Evolutionary conservation across 306 rosid genomes (phyloP).

Genomic region (Vigna radiata): DNA sequence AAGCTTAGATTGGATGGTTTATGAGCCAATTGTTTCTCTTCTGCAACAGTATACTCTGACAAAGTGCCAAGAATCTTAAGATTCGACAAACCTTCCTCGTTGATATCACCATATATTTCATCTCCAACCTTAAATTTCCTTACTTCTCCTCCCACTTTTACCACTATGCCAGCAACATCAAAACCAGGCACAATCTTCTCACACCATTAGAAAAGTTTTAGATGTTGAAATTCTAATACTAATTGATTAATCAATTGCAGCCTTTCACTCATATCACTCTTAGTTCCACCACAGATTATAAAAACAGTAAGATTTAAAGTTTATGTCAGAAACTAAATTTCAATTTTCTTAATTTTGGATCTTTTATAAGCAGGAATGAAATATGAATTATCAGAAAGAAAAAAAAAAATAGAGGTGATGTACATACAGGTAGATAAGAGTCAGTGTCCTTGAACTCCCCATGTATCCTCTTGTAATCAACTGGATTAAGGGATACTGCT

Average conservation of each 20-base stretch:
- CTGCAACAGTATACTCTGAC: conserved; percentile 74
- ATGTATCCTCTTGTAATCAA: conserved; percentile 64
- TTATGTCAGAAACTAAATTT: too few relatives aligned
- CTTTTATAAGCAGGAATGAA: too few relatives aligned
- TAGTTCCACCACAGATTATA: too few relatives aligned
- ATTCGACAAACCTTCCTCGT: conserved; percentile 49
- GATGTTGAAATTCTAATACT: too few relatives aligned
- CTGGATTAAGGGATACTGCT: conserved; percentile 73
- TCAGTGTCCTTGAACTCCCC: conserved; percentile 49
- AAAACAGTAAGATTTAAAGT: too few relatives aligned
- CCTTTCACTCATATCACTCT: too few relatives aligned
- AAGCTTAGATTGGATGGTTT: conserved; percentile 75
- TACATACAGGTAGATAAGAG: conserved; percentile 46
- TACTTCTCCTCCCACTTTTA: conserved; percentile 68
- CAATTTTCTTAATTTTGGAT: too few relatives aligned
- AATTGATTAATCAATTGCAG: too few relatives aligned
- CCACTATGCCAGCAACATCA: conserved; percentile 79
- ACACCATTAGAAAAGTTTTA: background rate
- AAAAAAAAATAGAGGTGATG: background rate
- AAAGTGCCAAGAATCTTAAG: conserved; percentile 59
- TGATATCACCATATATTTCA: conserved; percentile 71
- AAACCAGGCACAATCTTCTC: conserved; percentile 63
- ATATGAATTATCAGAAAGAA: background rate
- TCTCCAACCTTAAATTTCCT: conserved; percentile 71
- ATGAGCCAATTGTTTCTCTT: conserved; percentile 66